Evolutionary conservation across 768 basidiomycete genomes (phyloP), one percentile per base, ranked within the genome.

Genomic region (Dacryopinax spathularia): DNA sequence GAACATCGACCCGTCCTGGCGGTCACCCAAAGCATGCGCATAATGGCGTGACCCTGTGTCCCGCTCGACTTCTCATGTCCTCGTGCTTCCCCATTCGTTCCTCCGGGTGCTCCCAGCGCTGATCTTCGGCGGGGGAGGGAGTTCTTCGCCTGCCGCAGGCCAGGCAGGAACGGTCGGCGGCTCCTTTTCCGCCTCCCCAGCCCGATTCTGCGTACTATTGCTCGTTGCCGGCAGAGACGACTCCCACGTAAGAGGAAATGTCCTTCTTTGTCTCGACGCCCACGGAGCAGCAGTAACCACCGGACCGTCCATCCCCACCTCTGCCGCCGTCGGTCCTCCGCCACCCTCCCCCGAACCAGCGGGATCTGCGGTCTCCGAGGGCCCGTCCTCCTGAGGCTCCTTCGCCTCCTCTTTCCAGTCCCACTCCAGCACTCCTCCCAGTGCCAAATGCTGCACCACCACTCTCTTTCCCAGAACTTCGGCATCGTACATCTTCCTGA

Each of bases 401-500:
- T 33, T 29, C 60, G 5, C 34, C 39, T 43, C 41, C 7, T 44
- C 65, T 16, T 33, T 44, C 15, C 36, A 33, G 65, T 77, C 78
- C 89, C 89, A 91, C 69, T 84, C 82, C 62, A 94, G 75, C 27
- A 91, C 69, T 0, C 90, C 88, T 20, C 92, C 93, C 25, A 96
- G 79, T 7, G 88, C 87, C 60, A 97, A 77, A 71, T 96, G 93
- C 72, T 98, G 94, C 2, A 97, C 91, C 3, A 97, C 95, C n/a
- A 97, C 94, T 16, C 89, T 82, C 74, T 97, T 97, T 16, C 86
- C 85, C 39, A 97, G 77, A 13, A 97, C 93, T 74, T 99, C 95
- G 6, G 85, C 92, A 83, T 90, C 65, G 15, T 59, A 27, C 37
- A 62, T 29, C 76, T 95, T 96, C 73, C 91, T 83, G 63, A 98